Conservation (phyloP, 176 grass and related monocot genomes). For the Lolium multiflorum region DNA sequence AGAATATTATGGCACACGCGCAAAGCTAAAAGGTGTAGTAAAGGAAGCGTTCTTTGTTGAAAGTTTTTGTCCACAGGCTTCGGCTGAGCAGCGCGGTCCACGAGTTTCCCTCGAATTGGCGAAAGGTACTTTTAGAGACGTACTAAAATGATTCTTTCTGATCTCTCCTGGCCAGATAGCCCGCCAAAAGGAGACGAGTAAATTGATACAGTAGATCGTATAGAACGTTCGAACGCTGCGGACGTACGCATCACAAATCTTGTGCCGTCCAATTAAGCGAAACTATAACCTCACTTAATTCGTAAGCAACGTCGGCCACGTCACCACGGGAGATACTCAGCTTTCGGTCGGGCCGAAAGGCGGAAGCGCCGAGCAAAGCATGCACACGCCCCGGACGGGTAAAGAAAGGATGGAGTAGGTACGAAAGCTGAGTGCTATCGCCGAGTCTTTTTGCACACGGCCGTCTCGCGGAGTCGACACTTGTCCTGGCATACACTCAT, state of each 20-base stretch:
- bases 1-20: background rate
- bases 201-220: too few species aligned
- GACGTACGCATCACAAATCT: too few species aligned
- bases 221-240: too few species aligned
- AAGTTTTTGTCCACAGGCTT: background rate
- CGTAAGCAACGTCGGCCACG: too few species aligned
- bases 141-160: too few species aligned
- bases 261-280: too few species aligned
- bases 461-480: conserved; percentile 9
- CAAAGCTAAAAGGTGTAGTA: background rate
- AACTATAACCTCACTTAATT: too few species aligned
- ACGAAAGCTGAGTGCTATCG: too few species aligned
- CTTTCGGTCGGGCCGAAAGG: conserved; percentile 28
- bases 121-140: background rate
- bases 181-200: too few species aligned
- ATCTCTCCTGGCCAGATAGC: too few species aligned
- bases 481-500: conserved; percentile 14
- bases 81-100: background rate
- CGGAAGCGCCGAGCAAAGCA: background rate
- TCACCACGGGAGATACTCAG: background rate
- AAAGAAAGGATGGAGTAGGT: background rate
- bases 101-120: background rate
- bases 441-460: background rate
- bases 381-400: background rate
- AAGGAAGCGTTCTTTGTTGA: conserved; percentile 35